Conservation (phyloP, 169 alveolate species). For the Eimeria sp. region DNA sequence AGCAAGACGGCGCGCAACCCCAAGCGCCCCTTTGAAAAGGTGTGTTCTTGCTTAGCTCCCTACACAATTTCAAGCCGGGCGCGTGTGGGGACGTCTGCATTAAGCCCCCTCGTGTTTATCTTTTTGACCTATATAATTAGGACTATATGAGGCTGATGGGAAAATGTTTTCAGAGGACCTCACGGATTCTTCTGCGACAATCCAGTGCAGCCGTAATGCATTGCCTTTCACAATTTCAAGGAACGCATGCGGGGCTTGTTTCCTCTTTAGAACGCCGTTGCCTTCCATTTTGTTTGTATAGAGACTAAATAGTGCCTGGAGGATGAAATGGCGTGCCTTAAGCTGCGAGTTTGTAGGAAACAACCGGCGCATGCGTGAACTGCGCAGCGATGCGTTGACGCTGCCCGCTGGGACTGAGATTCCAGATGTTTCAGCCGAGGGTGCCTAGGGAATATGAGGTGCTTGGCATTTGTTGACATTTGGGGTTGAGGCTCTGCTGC, state of each 20-base stretch:
- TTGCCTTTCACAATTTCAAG: not conserved
- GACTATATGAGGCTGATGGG: not conserved
- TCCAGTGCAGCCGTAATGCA: not conserved
- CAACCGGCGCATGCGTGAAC: not conserved
- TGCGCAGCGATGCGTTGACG: not conserved
- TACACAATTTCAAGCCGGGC: not conserved
- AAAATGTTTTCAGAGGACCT: not conserved
- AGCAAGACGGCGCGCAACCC: constrained; percentile 89
- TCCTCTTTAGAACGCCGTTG: not conserved
- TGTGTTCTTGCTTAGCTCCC: not conserved
- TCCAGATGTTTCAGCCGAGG: not conserved
- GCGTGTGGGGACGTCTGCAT: not conserved
- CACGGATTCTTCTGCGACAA: not conserved
- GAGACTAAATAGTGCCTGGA: not conserved
- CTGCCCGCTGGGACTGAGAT: not conserved
- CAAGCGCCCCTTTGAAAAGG: constrained; percentile 91
- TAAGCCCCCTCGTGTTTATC: not conserved
- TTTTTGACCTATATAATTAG: not conserved
- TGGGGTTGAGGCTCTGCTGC: not conserved
- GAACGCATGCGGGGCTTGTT: not conserved
- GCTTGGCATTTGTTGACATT: not conserved
- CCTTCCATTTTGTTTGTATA: not conserved
- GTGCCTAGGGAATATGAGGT: not conserved
- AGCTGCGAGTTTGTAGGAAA: not conserved
- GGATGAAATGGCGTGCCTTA: not conserved